Evolutionary conservation across 345 rosid species (phyloP).

Genomic region (Camelina sativa): DNA sequence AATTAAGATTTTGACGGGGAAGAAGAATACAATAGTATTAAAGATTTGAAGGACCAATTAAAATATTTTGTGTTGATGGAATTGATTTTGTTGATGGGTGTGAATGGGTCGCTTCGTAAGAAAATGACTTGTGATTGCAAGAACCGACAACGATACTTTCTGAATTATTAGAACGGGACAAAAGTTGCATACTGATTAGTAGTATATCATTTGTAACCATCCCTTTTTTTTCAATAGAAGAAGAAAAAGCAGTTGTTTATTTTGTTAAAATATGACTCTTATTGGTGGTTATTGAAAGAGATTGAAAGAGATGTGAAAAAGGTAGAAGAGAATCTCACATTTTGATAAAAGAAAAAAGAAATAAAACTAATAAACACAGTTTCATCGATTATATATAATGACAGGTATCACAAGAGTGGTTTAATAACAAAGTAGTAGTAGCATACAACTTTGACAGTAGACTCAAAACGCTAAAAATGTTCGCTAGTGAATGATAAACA

Average conservation of each 20-base stretch:
- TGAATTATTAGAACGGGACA: conserved; percentile 14
- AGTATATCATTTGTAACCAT: background rate
- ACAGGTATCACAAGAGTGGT: background rate
- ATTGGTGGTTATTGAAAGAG: background rate
- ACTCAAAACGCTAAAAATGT: conserved; percentile 30
- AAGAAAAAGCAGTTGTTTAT: background rate
- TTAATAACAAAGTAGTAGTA: conserved; percentile 3
- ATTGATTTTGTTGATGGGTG: background rate
- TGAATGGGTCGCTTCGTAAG: conserved; percentile 10
- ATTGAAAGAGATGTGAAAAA: background rate
- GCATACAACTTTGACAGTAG: conserved; percentile 11
- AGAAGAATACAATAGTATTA: background rate
- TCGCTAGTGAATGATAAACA: conserved; percentile 31
- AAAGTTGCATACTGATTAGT: background rate
- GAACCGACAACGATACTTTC: background rate
- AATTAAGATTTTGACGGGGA: background rate
- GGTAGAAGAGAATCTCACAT: background rate
- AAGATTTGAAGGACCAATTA: conserved; percentile 18
- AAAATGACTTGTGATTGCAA: background rate
- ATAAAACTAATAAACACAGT: conserved; percentile 18
- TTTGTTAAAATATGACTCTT: background rate
- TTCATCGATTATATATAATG: conserved; percentile 8
- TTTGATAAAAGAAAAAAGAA: background rate
- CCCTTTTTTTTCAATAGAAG: background rate
- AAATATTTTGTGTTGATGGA: background rate